Percentiles rank a stretch among this genome's conserved stretches.
Evolutionary conservation across 106 monocot species (phyloP).

Genomic region (Phalaenopsis aphrodite): DNA sequence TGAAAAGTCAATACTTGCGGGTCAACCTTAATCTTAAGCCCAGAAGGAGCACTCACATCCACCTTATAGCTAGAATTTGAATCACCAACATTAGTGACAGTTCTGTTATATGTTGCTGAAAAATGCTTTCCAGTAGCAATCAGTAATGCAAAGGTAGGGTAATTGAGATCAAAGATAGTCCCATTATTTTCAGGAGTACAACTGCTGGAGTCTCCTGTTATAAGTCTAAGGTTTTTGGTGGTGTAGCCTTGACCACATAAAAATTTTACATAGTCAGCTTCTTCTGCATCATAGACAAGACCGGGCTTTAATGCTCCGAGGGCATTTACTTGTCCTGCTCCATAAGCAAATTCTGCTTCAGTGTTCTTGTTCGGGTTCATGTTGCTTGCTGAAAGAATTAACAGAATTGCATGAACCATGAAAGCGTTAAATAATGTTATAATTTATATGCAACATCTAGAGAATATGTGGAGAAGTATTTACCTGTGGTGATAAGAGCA

Average conservation of each 20-base stretch:
- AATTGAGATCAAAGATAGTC: conserved; percentile 9
- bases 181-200: conserved; percentile 11
- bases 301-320: conserved; percentile 11
- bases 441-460: too few relatives aligned
- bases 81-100: conserved; percentile 21
- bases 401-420: not conserved
- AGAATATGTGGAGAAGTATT: conserved; percentile 8
- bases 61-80: conserved; percentile 11
- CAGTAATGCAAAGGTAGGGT: conserved; percentile 14
- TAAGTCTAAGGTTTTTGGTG: not conserved
- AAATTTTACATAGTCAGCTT: conserved; percentile 12
- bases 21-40: conserved; percentile 12
- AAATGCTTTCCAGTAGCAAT: not conserved
- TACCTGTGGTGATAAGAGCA: conserved; percentile 32
- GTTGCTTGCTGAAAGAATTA: conserved; percentile 5
- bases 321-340: conserved; percentile 20
- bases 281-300: conserved; percentile 14
- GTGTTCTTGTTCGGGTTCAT: conserved; percentile 9
- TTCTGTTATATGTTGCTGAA: conserved; percentile 7
- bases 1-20: conserved; percentile 20
- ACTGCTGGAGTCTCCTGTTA: conserved; percentile 18
- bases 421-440: too few relatives aligned
- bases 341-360: conserved; percentile 20
- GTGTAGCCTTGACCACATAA: conserved; percentile 19
- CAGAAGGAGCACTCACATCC: not conserved